phyloP scores from a whole-genome alignment of 495 filamentous ascomycete genomes.

The Bryoglossum gracile region DNA sequence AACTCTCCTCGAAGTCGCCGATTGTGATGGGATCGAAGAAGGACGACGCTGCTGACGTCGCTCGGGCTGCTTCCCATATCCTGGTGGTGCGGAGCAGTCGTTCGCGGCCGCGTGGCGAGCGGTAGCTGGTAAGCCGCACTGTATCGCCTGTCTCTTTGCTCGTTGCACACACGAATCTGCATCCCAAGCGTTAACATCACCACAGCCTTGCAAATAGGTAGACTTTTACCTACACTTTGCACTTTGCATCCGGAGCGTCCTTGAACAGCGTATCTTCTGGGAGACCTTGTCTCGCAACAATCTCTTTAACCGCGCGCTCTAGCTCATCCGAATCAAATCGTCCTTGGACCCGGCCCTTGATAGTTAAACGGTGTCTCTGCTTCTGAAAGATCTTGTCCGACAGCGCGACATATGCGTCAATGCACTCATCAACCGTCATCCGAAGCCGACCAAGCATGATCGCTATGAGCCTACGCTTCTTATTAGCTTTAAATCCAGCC shows the following conservation, averaged over 20 bases:
- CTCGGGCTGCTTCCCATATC: slow-evolving; percentile 42
- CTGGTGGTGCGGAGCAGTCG: slow-evolving; percentile 33
- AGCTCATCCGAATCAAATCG: slow-evolving; percentile 36
- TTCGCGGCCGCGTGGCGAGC: slow-evolving; percentile 29
- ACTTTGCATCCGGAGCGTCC: slow-evolving; percentile 28
- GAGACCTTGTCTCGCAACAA: slow-evolving; percentile 30
- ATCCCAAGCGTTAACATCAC: not conserved
- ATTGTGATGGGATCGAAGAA: slow-evolving; percentile 43
- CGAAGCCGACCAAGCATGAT: slow-evolving; percentile 47
- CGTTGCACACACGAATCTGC: slow-evolving; percentile 45
- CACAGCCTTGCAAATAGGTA: not conserved
- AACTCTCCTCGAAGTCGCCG: slow-evolving; percentile 30
- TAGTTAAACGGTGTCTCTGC: slow-evolving; percentile 29
- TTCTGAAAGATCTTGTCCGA: slow-evolving; percentile 33
- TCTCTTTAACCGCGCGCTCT: slow-evolving; percentile 34
- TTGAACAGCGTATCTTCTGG: slow-evolving; percentile 34
- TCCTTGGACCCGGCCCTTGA: slow-evolving; percentile 30
- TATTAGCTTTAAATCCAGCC: no score
- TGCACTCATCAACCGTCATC: slow-evolving; percentile 43
- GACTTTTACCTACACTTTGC: slow-evolving; percentile 28
- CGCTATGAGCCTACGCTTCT: slow-evolving; percentile 42
- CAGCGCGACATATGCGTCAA: slow-evolving; percentile 35
- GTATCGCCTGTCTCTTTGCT: slow-evolving; percentile 34
- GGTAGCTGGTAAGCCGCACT: slow-evolving; percentile 39
- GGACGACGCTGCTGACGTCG: slow-evolving; percentile 36